Evolutionary conservation across 2,329 filamentous ascomycete genomes (phyloP), one percentile per base, ranked within the genome.

Genomic region (Thermomyces lanuginosus): DNA sequence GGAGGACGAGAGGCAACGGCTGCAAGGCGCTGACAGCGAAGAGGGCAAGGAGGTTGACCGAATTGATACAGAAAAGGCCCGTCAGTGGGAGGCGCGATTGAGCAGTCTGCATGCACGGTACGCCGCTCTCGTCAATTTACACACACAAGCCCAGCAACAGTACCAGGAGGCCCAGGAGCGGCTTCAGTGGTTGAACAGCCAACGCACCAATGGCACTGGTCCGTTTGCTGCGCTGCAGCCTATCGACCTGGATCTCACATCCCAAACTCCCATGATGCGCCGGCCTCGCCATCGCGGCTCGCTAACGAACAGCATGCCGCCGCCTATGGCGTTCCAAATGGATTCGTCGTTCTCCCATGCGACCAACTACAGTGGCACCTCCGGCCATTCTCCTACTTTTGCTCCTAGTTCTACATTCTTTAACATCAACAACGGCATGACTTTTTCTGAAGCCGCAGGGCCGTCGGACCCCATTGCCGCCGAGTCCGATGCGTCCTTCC

Each of bases 351-450:
- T 60, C 29, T 41, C 53, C 21, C 40, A 47, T 25, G 38, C 49
- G 6, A 46, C 60, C 17, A 58, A 51, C 12, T 65, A 65, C 44
- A 62, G 60, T 35, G 57, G 53, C 30, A 52, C 61, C 3, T 48
- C 59, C 3, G 63, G 53, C 26, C 58, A 58, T 12, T 66, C 67
- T 3, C 65, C 68, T 5, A 58, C 61, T 0, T 68, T 67, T 31
- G 45, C 58, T 1, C 51, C 58, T 8, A 48, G 53, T 11, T 51
- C 63, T 4, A 58, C 66, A 0, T 72, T 71, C 36, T 69, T 74
- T 49, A 73, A 72, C 35, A 61, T 69, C 22, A 64, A 64, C 26
- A 73, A 73, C 36, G 69, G 69, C 31, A 72, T 71, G 65, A 63
- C 66, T 3, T 42, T 70, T n/a, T 51, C 58, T 4, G 43, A 49